Conservation (phyloP, 2,329 filamentous ascomycete species). For the Ophiostoma pallidulum region DNA sequence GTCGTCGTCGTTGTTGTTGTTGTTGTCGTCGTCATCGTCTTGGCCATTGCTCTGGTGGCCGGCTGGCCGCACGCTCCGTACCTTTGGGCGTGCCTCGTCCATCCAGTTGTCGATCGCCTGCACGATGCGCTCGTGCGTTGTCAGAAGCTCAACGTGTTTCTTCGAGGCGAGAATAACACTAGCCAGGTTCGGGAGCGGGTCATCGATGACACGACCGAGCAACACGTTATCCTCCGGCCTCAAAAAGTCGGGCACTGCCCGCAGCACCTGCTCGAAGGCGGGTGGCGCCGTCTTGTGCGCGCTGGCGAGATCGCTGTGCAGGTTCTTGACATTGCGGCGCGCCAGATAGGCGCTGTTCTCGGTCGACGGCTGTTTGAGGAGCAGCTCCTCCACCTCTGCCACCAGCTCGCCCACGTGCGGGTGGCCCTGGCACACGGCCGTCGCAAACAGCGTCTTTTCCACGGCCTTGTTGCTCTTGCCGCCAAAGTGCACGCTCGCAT, state of each 20-base stretch:
- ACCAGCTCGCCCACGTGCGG: neutral
- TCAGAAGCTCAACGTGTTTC: neutral
- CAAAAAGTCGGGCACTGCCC: neutral
- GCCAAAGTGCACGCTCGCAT: too few relatives aligned
- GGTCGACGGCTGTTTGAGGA: neutral
- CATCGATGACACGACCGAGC: neutral
- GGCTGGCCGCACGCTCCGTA: neutral
- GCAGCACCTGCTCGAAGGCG: neutral
- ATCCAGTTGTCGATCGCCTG: neutral
- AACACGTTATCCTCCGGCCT: neutral
- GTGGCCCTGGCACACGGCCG: neutral
- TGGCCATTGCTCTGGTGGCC: neutral
- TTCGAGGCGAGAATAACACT: neutral
- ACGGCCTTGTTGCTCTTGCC: neutral
- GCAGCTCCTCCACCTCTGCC: neutral
- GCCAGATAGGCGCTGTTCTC: neutral
- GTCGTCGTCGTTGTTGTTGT: neutral
- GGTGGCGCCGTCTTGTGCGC: neutral
- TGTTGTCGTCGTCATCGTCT: too few relatives aligned
- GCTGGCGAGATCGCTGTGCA: neutral
- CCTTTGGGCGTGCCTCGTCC: too few relatives aligned
- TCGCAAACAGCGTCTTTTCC: neutral
- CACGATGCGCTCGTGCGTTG: neutral
- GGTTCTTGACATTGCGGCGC: neutral
- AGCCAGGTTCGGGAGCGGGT: neutral